Evolutionary conservation across 2,329 filamentous ascomycete species (phyloP).

Genomic region (Pseudogymnoascus sp.): DNA sequence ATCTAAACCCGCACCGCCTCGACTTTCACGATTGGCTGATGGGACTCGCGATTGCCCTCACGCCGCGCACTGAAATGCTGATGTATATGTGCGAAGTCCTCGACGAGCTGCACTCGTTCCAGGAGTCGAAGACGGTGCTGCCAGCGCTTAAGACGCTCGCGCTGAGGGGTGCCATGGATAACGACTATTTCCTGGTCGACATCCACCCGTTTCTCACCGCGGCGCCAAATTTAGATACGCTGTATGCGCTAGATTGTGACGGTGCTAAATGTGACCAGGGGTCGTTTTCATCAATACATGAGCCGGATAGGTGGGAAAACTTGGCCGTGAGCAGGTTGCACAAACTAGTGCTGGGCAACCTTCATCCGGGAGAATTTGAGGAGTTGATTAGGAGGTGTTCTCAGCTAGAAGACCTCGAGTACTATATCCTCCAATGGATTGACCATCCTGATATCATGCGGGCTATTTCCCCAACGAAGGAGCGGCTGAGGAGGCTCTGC

Average conservation of each 20-base stretch:
- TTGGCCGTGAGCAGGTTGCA: slow-evolving; percentile 21
- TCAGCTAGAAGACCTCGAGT: neutral
- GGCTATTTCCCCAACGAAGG: neutral
- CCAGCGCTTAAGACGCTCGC: neutral
- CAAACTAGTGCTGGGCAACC: neutral
- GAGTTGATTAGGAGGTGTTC: neutral
- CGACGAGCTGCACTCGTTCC: neutral
- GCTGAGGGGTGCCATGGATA: neutral
- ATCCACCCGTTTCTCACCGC: neutral
- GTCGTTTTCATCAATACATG: neutral
- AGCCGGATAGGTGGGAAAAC: slow-evolving; percentile 20
- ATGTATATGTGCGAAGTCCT: neutral
- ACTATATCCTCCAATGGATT: neutral
- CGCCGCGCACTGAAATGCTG: neutral
- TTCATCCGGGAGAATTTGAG: neutral
- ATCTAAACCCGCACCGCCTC: neutral
- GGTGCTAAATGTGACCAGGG: neutral
- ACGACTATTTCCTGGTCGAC: neutral
- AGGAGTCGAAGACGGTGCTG: neutral
- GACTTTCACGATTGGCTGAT: neutral
- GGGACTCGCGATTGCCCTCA: neutral
- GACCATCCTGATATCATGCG: neutral
- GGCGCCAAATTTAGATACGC: neutral
- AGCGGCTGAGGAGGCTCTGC: neutral
- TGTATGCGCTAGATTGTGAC: neutral